A percentile compares a stretch with the other conserved stretches of the same genome.
Conservation (phyloP, 2,329 filamentous ascomycete genomes). For the Leptographium flavum region DNA sequence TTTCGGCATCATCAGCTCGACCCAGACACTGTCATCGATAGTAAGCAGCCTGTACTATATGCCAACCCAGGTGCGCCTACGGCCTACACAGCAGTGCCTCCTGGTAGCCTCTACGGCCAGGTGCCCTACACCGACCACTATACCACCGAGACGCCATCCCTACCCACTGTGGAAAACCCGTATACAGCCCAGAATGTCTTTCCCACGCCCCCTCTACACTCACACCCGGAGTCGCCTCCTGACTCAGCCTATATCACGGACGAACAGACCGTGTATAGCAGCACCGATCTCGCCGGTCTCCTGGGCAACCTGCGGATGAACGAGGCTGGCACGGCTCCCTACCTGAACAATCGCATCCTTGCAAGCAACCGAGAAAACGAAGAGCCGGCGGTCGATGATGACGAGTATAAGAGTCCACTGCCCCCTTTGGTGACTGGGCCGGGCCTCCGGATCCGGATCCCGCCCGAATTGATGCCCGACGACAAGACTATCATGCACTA, state of each 20-base stretch:
- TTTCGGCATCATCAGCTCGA: constrained; percentile 8
- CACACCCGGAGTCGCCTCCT: constrained; percentile 26
- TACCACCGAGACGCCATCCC: constrained; percentile 32
- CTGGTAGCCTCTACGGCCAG: constrained; percentile 28
- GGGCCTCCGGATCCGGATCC: constrained; percentile 72
- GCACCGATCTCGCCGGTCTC: constrained; percentile 62
- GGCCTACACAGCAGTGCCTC: constrained; percentile 26
- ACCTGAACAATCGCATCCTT: constrained; percentile 46
- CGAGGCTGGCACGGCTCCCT: constrained; percentile 74
- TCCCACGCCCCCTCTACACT: constrained; percentile 34
- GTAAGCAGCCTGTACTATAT: constrained; percentile 30
- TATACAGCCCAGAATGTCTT: constrained; percentile 37
- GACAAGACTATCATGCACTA: constrained; percentile 71
- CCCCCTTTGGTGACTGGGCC: constrained; percentile 54
- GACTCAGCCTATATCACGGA: constrained; percentile 32
- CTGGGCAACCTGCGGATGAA: constrained; percentile 80
- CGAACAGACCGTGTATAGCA: constrained; percentile 45
- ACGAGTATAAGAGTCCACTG: constrained; percentile 57
- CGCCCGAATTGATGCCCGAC: constrained; percentile 81
- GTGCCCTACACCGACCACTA: constrained; percentile 39
- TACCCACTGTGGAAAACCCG: constrained; percentile 34
- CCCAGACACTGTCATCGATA: constrained; percentile 10
- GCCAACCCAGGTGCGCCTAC: constrained; percentile 23
- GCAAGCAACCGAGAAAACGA: constrained; percentile 28
- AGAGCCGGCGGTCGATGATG: constrained; percentile 48